These are phyloP conservation scores for Amphibolis antarctica DNA, from an alignment of 106 monocot species.

Conservation along the genomic window DNA sequence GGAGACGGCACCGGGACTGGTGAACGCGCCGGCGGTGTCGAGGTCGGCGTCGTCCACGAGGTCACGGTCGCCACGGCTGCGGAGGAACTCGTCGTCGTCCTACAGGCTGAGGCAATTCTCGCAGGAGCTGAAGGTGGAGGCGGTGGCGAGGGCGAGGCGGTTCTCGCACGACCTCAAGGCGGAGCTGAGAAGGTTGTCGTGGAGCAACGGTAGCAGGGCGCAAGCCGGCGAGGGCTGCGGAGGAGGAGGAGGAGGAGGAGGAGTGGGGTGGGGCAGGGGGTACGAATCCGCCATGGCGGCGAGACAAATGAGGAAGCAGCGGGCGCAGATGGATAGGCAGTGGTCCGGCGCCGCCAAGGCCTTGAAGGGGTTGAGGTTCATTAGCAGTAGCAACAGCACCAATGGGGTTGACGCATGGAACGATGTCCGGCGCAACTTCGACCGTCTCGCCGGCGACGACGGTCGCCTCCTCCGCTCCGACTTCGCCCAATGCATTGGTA, in stretches of 20 bases:
- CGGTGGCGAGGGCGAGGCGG: conserved; percentile 41
- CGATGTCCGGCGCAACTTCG: conserved; percentile 52
- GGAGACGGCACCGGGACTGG: too few relatives aligned
- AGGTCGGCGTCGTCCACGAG: not conserved
- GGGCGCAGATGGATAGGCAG: conserved; percentile 61
- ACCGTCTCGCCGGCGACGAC: conserved; percentile 48
- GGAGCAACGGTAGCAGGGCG: conserved; percentile 23
- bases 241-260: too few relatives aligned
- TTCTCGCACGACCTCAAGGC: conserved; percentile 44
- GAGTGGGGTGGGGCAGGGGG: too few relatives aligned
- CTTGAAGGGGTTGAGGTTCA: conserved; percentile 74
- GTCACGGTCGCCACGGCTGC: too few relatives aligned
- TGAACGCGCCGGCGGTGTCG: conserved; percentile 4
- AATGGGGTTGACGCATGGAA: conserved; percentile 55
- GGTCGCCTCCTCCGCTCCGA: conserved; percentile 68
- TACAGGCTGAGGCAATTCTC: conserved; percentile 56
- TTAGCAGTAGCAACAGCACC: conserved; percentile 48
- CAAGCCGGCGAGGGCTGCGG: not conserved
- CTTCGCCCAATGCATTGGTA: conserved; percentile 96
- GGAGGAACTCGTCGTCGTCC: too few relatives aligned
- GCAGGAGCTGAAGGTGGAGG: conserved; percentile 64
- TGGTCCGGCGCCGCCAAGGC: conserved; percentile 64
- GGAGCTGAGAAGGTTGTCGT: conserved; percentile 41
- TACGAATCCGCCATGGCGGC: conserved; percentile 56
- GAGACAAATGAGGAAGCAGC: conserved; percentile 45